These are phyloP conservation scores for Iris pallida DNA, from an alignment of 116 monocot genomes.

Conservation along the genomic window DNA sequence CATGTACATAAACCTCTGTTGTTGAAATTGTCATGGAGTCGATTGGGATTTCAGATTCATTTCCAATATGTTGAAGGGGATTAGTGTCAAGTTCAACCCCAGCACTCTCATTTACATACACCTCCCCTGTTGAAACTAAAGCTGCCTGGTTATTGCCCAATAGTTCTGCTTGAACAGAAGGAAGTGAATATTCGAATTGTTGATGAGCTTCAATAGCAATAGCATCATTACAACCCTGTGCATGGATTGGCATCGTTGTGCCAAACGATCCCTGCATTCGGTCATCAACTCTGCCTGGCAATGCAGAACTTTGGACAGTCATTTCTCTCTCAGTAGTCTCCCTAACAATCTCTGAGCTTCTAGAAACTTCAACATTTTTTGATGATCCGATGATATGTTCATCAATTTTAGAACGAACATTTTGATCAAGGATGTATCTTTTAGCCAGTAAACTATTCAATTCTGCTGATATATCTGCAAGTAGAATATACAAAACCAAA, in stretches of 20 bases:
- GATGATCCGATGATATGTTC: slow-evolving; percentile 19
- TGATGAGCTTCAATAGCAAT: slow-evolving; percentile 18
- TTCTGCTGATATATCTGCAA: slow-evolving; percentile 57
- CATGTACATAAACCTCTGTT: not conserved
- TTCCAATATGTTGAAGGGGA: too few relatives aligned
- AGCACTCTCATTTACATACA: too few relatives aligned
- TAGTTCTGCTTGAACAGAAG: slow-evolving; percentile 2
- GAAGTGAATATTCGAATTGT: slow-evolving; percentile 1
- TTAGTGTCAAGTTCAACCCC: too few relatives aligned
- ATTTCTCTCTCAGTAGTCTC: slow-evolving; percentile 16
- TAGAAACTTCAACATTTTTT: slow-evolving; percentile 17
- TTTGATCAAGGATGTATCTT: slow-evolving; percentile 31
- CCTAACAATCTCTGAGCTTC: slow-evolving; percentile 13
- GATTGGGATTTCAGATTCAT: too few relatives aligned
- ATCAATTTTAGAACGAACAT: slow-evolving; percentile 13
- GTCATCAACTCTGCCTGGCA: slow-evolving; percentile 16
- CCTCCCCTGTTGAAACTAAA: too few relatives aligned
- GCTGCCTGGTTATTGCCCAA: not conserved
- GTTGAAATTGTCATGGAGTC: not conserved
- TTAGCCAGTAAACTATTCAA: slow-evolving; percentile 37
- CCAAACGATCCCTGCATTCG: slow-evolving; percentile 18
- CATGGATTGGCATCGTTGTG: slow-evolving; percentile 14
- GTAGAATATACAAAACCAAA: slow-evolving; percentile 1
- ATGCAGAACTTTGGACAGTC: not conserved
- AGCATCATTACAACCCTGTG: slow-evolving; percentile 10